Percentiles rank a stretch among this genome's conserved stretches.
phyloP scores from a whole-genome alignment of 768 basidiomycete species.

The Lactarius hengduanensis region DNA sequence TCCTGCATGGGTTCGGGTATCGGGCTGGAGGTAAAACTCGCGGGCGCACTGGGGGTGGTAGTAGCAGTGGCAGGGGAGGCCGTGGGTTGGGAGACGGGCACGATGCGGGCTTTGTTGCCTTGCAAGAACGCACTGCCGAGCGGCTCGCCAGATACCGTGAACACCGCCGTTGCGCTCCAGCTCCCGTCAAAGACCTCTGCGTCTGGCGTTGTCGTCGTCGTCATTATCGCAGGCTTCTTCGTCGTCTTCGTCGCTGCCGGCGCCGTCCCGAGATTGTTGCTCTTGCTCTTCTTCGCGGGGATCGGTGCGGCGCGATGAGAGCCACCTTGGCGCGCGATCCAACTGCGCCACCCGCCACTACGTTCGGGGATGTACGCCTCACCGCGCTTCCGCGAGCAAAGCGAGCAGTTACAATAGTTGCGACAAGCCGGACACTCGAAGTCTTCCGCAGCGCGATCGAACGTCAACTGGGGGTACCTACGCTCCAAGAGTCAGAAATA shows the following conservation, averaged over 20 bases:
- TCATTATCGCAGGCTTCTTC: background rate
- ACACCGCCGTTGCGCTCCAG: background rate
- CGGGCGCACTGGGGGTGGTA: background rate
- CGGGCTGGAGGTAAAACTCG: background rate
- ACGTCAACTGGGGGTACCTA: conserved; percentile 44
- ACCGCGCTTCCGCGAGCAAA: conserved; percentile 45
- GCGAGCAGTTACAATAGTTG: conserved; percentile 49
- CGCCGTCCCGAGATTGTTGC: background rate
- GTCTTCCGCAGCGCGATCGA: conserved; percentile 32
- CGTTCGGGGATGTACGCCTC: conserved; percentile 44
- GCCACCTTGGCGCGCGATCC: conserved; percentile 2
- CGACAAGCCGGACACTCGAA: conserved; percentile 49
- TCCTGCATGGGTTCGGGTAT: background rate
- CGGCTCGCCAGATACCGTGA: conserved; percentile 2
- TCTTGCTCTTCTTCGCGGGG: background rate
- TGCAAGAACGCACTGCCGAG: conserved; percentile 3
- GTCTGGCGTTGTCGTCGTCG: background rate
- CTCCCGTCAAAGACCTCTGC: background rate
- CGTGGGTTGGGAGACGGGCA: background rate
- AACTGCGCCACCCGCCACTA: conserved; percentile 28
- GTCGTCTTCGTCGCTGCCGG: background rate
- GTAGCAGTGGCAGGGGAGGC: background rate
- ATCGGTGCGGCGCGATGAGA: background rate
- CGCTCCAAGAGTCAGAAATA: background rate
- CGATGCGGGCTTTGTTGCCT: background rate